Conservation (phyloP, 2,329 filamentous ascomycete genomes). For the Colletotrichum cereale region DNA sequence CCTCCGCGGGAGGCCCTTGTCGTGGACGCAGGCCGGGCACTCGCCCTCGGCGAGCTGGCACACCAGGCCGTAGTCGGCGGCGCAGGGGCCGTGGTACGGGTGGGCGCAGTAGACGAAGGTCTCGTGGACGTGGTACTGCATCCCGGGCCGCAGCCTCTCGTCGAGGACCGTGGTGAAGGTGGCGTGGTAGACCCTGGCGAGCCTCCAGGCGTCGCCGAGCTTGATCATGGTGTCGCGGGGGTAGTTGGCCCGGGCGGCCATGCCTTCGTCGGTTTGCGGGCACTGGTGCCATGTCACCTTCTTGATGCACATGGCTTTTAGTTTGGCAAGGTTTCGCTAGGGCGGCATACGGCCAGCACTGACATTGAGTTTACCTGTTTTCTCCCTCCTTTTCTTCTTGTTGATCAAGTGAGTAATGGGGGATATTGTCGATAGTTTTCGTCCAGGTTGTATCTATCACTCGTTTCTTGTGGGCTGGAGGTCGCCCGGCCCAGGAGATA, state of each 20-base stretch:
- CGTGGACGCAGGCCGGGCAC: neutral
- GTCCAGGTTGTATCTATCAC: neutral
- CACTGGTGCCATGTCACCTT: conserved; percentile 14
- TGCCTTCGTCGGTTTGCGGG: neutral
- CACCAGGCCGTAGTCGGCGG: neutral
- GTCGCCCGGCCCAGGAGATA: neutral
- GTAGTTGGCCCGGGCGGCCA: neutral
- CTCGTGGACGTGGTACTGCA: conserved; percentile 11
- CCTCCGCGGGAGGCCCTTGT: neutral
- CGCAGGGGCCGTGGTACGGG: conserved; percentile 7
- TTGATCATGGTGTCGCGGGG: neutral
- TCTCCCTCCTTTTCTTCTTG: neutral
- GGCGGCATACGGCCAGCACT: neutral
- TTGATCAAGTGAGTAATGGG: neutral
- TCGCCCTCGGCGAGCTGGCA: conserved; percentile 3
- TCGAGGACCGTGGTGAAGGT: neutral
- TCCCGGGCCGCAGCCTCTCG: neutral
- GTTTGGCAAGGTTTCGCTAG: neutral
- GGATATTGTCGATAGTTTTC: neutral
- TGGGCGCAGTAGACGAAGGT: conserved; percentile 8
- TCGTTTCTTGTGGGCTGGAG: neutral
- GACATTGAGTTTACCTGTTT: neutral
- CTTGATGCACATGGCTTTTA: conserved; percentile 3
- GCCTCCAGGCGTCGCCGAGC: conserved; percentile 2
- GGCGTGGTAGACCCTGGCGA: conserved; percentile 4